Base-by-base conservation (phyloP, 257 asterid species). In the Thymus quinquecostatus region DNA sequence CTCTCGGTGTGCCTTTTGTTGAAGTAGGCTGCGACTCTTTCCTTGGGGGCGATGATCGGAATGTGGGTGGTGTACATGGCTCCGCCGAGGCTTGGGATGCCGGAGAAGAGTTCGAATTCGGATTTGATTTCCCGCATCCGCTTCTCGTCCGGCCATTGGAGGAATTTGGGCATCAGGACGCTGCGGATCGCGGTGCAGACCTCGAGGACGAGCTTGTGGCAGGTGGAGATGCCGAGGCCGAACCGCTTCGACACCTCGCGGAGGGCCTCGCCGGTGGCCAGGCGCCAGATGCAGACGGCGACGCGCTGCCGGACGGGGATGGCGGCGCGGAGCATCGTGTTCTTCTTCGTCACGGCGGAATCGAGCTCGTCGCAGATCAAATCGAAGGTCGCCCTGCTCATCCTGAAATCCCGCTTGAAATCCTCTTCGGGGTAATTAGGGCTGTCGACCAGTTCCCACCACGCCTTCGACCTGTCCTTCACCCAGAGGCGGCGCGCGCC, bases 201-300 rank as follows among this genome's bases (percentile, higher is more conserved):
- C 64, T 83, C 88, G n/a, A 83, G 85, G 0, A 83, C 82, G 4
- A 83, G 30, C 38, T 83, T 83, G 43, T 83, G 88, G 75, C 88
- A 83, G 38, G 88, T 83, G 6, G 88, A 83, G 58, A 83, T 83
- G 3, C 88, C 88, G 6, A 83, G 44, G 8, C 88, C 88, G 64
- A 83, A 83, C 0, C 85, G 85, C 77, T 78, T 78, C 1, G 87
- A 83, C 3, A 83, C 87, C 14, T 80, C 82, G 13, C 87, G 87
- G 44, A 83, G 87, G 27, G 87, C 85, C 71, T 83, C 83, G 0
- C 87, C 87, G 53, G 87, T 83, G 70, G 87, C 87, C 12, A 83
- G 63, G 7, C 87, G 61, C 85, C 85, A 83, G 3, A 83, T 27
- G 66, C 85, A 80, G 1, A 83, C 85, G 8, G 87, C 87, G 3